A percentile compares a stretch with the other conserved stretches of the same genome.
phyloP scores from a whole-genome alignment of 345 rosid species.

The Kernera saxatilis region DNA sequence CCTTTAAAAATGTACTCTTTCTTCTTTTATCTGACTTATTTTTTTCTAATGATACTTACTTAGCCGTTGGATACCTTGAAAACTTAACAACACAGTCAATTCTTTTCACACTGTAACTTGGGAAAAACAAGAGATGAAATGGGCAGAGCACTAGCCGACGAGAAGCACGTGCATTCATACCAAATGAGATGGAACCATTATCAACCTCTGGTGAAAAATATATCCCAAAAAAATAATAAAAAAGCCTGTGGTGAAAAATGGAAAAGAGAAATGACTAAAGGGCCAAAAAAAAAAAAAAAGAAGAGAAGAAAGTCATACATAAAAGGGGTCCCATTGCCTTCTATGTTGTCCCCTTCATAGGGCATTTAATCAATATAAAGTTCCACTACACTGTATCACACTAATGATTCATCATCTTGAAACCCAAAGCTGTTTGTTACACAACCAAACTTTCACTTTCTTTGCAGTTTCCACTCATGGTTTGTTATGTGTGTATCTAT shows the following conservation, averaged over 20 bases:
- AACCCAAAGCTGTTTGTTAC: slow-evolving; percentile 18
- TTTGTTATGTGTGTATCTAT: background rate
- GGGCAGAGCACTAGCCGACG: slow-evolving; percentile 27
- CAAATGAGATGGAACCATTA: slow-evolving; percentile 9
- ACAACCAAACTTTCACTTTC: slow-evolving; percentile 34
- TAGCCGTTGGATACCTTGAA: slow-evolving; percentile 23
- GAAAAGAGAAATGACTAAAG: slow-evolving; percentile 28
- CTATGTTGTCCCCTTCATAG: slow-evolving; percentile 27
- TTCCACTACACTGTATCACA: slow-evolving; percentile 20
- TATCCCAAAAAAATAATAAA: background rate
- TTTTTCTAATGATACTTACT: background rate
- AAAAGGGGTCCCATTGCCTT: slow-evolving; percentile 20
- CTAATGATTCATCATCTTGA: slow-evolving; percentile 29
- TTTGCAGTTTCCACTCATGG: slow-evolving; percentile 25
- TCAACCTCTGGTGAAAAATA: slow-evolving; percentile 21
- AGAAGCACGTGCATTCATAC: slow-evolving; percentile 31
- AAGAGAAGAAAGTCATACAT: slow-evolving; percentile 22
- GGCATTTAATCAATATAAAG: slow-evolving; percentile 31
- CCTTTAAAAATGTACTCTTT: background rate
- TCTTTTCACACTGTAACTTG: slow-evolving; percentile 25
- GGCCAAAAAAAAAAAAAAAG: background rate
- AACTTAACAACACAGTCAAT: background rate
- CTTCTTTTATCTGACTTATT: background rate
- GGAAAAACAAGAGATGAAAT: slow-evolving; percentile 5
- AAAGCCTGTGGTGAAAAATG: slow-evolving; percentile 12